Base-by-base conservation (phyloP, 2,329 filamentous ascomycete species). In the Sphaerulina musiva region DNA sequence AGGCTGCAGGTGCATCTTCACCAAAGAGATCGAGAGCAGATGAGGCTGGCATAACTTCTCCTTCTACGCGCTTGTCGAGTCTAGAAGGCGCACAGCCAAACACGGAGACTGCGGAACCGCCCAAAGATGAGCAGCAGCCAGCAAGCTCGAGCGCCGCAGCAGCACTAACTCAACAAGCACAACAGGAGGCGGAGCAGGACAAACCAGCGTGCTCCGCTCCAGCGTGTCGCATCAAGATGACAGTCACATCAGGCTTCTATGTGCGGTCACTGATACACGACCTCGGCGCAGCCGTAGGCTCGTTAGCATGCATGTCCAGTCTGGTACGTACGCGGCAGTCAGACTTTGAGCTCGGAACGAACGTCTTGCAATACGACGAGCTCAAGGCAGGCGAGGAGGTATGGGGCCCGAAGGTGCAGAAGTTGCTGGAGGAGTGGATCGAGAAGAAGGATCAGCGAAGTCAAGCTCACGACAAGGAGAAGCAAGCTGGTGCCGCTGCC, bases 181-280 rank as follows among this genome's bases (percentile, higher is more conserved):
- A 36, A 3, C 23, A 17, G 20, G 17, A 43, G 6, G 34, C 47
- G 12, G 26, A 32, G 12, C 41, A 20, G 14, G 12, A 32, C 43
- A 42, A 46, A 40, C 26, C 46, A 20, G 62, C 62, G 8, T 70
- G 68, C 51, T 64, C 64, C n/a, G 67, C 89, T 1, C 83, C 92
- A 1, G 93, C 92, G 0, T 87, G 82, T 46, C 86, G 82, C 66
- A 82, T 98, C 56, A 84, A 87, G 54, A 89, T 98, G 82, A 95
- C 88, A 0, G 92, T 96, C 48, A 90, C 90, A 1, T 95, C 90
- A 0, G 93, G 93, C 39, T 98, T 96, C 77, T 98, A 98, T 70
- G 91, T 98, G 11, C 86, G 93, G 59, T 95, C 87, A 54, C 83
- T 98, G 62, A 91, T 89, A 64, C 90, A 97, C 68, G 93, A 98